Percentiles rank a stretch among this genome's conserved stretches.
Conservation (phyloP, 352 stramenopile species). For the Hyaloperonospora arabidopsidis region DNA sequence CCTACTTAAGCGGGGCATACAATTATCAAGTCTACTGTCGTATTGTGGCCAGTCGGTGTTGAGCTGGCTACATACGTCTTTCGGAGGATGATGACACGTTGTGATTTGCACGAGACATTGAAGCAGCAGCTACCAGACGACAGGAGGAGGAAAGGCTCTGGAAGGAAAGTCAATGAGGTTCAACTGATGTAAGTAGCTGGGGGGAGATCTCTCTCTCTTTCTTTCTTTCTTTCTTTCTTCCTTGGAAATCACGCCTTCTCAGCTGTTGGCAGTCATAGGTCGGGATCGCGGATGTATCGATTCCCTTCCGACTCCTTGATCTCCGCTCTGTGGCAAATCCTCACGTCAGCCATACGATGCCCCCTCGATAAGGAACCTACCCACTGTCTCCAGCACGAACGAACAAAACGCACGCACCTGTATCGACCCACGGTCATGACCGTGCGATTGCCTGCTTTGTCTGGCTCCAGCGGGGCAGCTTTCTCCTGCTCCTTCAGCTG, state of each 20-base stretch:
- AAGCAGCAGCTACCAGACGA: no score
- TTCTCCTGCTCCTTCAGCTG: slow-evolving; percentile 24
- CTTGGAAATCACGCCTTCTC: no score
- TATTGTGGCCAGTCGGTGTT: not conserved
- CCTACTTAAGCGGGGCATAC: slow-evolving; percentile 10
- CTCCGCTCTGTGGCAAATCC: slow-evolving; percentile 42
- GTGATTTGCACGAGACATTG: not conserved
- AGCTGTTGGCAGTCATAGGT: slow-evolving; percentile 33
- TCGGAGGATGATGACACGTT: not conserved
- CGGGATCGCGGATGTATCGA: slow-evolving; percentile 80
- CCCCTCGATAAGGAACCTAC: not conserved
- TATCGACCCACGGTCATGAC: slow-evolving; percentile 80
- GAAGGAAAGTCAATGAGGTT: no score
- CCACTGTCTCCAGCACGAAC: not conserved
- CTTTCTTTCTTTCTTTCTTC: no score
- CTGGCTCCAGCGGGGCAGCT: slow-evolving; percentile 29
- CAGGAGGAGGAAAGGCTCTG: no score
- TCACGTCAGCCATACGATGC: slow-evolving; percentile 1
- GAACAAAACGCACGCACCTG: slow-evolving; percentile 35
- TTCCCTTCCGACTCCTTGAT: slow-evolving; percentile 87
- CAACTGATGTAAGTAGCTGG: no score
- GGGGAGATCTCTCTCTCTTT: no score
- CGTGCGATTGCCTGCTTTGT: slow-evolving; percentile 53
- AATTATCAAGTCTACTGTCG: slow-evolving; percentile 10
- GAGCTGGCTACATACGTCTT: not conserved